Base-by-base conservation (phyloP, 2,329 filamentous ascomycete species). In the Nemania sp. region DNA sequence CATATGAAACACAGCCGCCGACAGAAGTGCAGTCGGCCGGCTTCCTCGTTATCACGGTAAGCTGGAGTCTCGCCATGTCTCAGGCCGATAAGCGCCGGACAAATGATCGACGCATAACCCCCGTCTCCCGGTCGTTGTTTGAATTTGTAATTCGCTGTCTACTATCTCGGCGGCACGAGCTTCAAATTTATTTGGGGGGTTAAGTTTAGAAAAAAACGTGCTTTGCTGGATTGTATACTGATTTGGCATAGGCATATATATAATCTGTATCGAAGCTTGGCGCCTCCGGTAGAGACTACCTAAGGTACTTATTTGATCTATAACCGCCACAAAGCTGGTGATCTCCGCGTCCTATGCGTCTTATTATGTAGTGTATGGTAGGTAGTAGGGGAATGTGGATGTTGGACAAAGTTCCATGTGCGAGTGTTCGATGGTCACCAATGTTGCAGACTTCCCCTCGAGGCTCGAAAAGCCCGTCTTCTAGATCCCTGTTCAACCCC, bases 231-330 rank as follows among this genome's bases (percentile, higher is more conserved):
- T 60, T 46, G 49, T 60, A 60, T 57, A 43, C 42, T 54, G 49
- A 60, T 54, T 59, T 51, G 60, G 51, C 45, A 43, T 15, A 18
- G 43, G 35, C 52, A 37, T 47, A 49, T 47, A 49, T 54, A 29
- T 55, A 46, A 53, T 59, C 50, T 49, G 42, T 46, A 39, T 11
- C 11, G 11, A 29, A 58, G 34, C 25, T 20, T 21, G 34, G 46
- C 51, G 58, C 58, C 42, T 61, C 47, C 29, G 17, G 17, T 35
- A 55, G 46, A 57, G 53, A 42, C 61, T 60, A 63, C n/a, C n/a
- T n/a, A n/a, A n/a, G n/a, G n/a, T n/a, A n/a, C n/a, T n/a, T n/a
- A n/a, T n/a, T n/a, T n/a, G n/a, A n/a, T 60, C 61, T 60, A 63
- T 43, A 63, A 51, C 53, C 46, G 32, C 49, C 48, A 54, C 43